These are phyloP conservation scores for Pseudocercospora vitis DNA, from an alignment of 2,329 filamentous ascomycete genomes.

Conservation along the genomic window DNA sequence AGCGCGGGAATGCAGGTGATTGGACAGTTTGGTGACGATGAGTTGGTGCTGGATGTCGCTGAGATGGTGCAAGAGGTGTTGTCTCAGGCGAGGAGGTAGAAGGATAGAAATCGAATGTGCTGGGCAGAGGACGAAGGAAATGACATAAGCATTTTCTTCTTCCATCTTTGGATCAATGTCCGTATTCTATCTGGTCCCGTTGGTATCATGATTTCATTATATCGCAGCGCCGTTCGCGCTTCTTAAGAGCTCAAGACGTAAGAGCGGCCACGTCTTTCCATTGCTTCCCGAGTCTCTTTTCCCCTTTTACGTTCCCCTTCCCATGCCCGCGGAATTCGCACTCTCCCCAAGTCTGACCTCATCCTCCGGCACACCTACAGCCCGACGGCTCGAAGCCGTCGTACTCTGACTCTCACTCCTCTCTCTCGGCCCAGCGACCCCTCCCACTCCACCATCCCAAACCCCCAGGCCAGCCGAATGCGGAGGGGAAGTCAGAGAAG, in stretches of 20 bases:
- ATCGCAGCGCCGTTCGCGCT: background rate
- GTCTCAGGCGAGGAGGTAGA: background rate
- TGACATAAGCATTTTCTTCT: background rate
- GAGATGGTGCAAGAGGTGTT: conserved; percentile 44
- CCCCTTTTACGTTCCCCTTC: background rate
- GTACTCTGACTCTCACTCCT: conserved; percentile 41
- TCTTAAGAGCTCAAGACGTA: no score
- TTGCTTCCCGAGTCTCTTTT: no score
- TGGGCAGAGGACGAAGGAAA: no score
- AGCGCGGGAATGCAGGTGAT: conserved; percentile 70
- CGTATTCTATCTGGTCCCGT: background rate
- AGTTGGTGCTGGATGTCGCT: conserved; percentile 61
- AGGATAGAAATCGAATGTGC: conserved; percentile 2
- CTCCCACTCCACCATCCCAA: conserved; percentile 37
- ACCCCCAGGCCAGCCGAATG: conserved; percentile 26
- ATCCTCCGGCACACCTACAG: conserved; percentile 32
- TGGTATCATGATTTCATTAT: background rate
- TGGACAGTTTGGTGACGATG: conserved; percentile 78
- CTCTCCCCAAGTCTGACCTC: conserved; percentile 40
- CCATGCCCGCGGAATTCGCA: conserved; percentile 30
- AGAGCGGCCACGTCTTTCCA: no score
- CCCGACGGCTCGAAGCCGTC: conserved; percentile 36
- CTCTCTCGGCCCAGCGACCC: conserved; percentile 38
- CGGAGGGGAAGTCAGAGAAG: conserved; percentile 20
- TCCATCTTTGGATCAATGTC: no score